These are phyloP conservation scores for Alternaria atra DNA, from an alignment of 2,329 filamentous ascomycete species.

Conservation along the genomic window DNA sequence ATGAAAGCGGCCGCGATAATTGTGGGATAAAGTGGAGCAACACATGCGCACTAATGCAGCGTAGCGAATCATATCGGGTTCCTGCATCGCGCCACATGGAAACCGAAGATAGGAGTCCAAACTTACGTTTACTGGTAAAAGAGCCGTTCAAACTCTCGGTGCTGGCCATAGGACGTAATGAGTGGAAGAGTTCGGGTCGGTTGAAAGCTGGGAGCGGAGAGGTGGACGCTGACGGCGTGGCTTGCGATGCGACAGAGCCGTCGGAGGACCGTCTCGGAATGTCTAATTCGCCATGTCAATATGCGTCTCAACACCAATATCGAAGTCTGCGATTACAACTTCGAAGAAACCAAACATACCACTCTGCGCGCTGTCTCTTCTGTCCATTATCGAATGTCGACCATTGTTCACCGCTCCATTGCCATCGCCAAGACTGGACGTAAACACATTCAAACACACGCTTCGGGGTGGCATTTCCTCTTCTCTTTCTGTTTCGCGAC, in stretches of 20 bases:
- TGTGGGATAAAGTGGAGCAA: slow-evolving; percentile 26
- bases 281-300: slow-evolving; percentile 24
- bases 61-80: slow-evolving; percentile 34
- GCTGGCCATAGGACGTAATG: slow-evolving; percentile 35
- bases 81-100: slow-evolving; percentile 36
- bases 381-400: slow-evolving; percentile 30
- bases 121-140: slow-evolving; percentile 38
- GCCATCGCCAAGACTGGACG: slow-evolving; percentile 40
- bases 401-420: slow-evolving; percentile 40
- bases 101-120: slow-evolving; percentile 10
- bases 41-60: slow-evolving; percentile 22
- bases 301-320: not conserved
- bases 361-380: slow-evolving; percentile 43
- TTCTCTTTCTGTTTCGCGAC: slow-evolving; percentile 16
- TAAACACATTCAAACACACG: slow-evolving; percentile 50
- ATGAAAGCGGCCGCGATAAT: slow-evolving; percentile 13
- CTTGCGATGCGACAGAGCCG: slow-evolving; percentile 30
- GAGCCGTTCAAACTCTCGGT: slow-evolving; percentile 36
- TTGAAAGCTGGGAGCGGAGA: slow-evolving; percentile 33
- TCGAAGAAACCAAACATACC: slow-evolving; percentile 20
- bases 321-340: slow-evolving; percentile 1
- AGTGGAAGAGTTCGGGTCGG: slow-evolving; percentile 35
- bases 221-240: slow-evolving; percentile 20
- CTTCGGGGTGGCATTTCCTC: slow-evolving; percentile 48
- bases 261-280: slow-evolving; percentile 32